Conservation (phyloP, 805 yeast species). For the Starmera amethionina region DNA sequence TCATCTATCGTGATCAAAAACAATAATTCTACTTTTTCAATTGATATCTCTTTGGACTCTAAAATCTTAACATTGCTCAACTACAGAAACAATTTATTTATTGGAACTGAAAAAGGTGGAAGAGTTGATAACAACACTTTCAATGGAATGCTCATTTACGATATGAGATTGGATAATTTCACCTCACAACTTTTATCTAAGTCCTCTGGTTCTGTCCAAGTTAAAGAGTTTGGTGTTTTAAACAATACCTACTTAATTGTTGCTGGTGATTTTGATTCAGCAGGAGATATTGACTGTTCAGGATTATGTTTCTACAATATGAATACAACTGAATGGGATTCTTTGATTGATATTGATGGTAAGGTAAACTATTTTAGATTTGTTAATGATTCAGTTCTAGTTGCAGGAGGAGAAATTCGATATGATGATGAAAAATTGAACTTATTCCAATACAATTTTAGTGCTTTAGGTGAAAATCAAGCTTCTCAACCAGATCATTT, state of each 20-base stretch:
- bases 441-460: constrained; percentile 49
- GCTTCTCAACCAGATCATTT: constrained; percentile 12
- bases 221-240: constrained; percentile 25
- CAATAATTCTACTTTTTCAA: constrained; percentile 15
- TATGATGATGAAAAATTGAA: constrained; percentile 26
- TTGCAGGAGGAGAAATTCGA: constrained; percentile 47
- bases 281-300: constrained; percentile 48
- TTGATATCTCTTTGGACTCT: constrained; percentile 19
- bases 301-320: constrained; percentile 61
- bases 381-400: constrained; percentile 24
- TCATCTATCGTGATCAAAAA: constrained; percentile 14
- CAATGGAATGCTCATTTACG: constrained; percentile 43
- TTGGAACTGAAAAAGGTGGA: constrained; percentile 35
- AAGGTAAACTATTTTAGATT: constrained; percentile 45
- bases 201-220: constrained; percentile 21
- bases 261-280: constrained; percentile 62
- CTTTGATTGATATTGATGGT: constrained; percentile 36
- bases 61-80: constrained; percentile 11
- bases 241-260: constrained; percentile 41
- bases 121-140: constrained; percentile 14
- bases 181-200: constrained; percentile 3
- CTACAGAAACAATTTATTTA: constrained; percentile 22
- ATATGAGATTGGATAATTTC: constrained; percentile 27
- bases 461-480: constrained; percentile 20
- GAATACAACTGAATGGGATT: constrained; percentile 42